Conservation (phyloP, 352 stramenopile species). For the Thalassiosira hispida region DNA sequence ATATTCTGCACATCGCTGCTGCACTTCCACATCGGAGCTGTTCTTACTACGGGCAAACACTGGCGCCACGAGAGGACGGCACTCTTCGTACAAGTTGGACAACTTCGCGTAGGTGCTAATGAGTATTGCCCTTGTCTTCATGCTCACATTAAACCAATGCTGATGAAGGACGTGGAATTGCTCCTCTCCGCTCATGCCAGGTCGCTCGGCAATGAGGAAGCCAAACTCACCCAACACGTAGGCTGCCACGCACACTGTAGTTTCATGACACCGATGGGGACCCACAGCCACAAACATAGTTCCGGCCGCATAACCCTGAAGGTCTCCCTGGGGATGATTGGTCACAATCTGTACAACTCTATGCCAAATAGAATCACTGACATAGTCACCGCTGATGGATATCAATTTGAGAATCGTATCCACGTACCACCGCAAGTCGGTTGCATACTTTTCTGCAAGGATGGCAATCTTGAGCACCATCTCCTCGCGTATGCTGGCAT, state of each 20-base stretch:
- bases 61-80: slow-evolving; percentile 88
- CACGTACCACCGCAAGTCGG: slow-evolving; percentile 95
- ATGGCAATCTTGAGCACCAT: slow-evolving; percentile 99
- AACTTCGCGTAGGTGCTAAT: slow-evolving; percentile 97
- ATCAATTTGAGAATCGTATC: slow-evolving; percentile 98
- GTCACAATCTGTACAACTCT: slow-evolving; percentile 99
- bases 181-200: slow-evolving; percentile 90
- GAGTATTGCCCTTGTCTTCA: slow-evolving; percentile 91
- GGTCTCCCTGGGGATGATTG: slow-evolving; percentile 92
- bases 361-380: slow-evolving; percentile 96
- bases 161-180: slow-evolving; percentile 97
- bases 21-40: slow-evolving; percentile 96
- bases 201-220: slow-evolving; percentile 90
- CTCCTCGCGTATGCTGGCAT: slow-evolving; percentile 90
- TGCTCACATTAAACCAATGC: slow-evolving; percentile 90
- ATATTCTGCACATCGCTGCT: slow-evolving; percentile 97
- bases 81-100: slow-evolving; percentile 90
- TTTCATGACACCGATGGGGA: slow-evolving; percentile 93
- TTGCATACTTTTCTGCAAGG: slow-evolving; percentile 96
- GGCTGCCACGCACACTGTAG: slow-evolving; percentile 91
- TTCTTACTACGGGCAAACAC: slow-evolving; percentile 93
- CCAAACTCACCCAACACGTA: slow-evolving; percentile 98
- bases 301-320: slow-evolving; percentile 94
- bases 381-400: slow-evolving; percentile 92
- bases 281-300: slow-evolving; percentile 95